A percentile compares a stretch with the other conserved stretches of the same genome.
Evolutionary conservation across 139 green algal species (phyloP).

Genomic region (Limnomonas spitsbergensis): DNA sequence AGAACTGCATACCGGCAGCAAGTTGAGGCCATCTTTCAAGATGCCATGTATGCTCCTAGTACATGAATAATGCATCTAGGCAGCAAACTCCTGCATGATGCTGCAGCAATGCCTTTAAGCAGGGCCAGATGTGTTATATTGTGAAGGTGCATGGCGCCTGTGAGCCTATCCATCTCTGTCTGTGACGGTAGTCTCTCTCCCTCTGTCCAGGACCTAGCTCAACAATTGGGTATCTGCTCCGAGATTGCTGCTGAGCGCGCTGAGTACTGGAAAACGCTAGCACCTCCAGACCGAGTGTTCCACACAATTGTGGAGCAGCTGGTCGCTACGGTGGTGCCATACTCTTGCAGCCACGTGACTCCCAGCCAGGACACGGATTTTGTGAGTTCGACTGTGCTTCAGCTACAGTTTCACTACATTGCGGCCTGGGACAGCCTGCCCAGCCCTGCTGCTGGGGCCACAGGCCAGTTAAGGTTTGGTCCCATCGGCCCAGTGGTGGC

Average conservation of each 20-base stretch:
- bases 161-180: not conserved
- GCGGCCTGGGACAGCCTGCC: not conserved
- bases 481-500: too few species aligned
- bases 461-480: too few species aligned
- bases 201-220: not conserved
- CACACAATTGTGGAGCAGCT: not conserved
- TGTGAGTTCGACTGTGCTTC: not conserved
- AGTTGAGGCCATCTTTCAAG: too few species aligned
- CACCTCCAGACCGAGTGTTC: not conserved
- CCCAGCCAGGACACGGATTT: not conserved
- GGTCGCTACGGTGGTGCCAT: not conserved
- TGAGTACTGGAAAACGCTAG: not conserved
- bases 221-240: not conserved
- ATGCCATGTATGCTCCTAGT: not conserved
- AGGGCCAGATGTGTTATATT: too few species aligned
- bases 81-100: not conserved
- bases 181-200: not conserved
- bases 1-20: too few species aligned
- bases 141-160: not conserved
- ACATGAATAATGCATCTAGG: not conserved
- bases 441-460: too few species aligned
- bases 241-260: not conserved
- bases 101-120: too few species aligned
- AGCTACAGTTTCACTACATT: slow-evolving; percentile 1
- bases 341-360: not conserved